Conservation (phyloP, 768 basidiomycete species). For the Ramaria sp. region DNA sequence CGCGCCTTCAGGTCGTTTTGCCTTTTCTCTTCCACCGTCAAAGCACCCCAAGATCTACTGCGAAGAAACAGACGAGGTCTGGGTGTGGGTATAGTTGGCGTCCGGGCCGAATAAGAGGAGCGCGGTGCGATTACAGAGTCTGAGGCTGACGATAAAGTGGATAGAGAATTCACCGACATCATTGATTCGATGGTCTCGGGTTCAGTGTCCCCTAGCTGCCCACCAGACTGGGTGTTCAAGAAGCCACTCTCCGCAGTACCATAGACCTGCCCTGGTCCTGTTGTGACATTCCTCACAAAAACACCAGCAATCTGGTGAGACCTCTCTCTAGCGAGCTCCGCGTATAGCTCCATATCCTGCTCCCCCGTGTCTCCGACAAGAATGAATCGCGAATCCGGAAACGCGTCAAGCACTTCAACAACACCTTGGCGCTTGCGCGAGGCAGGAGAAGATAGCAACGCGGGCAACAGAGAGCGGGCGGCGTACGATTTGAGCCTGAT, state of each 20-base stretch:
- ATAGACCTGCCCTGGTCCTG: constrained; percentile 17
- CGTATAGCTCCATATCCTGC: constrained; percentile 89
- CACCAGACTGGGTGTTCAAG: not conserved
- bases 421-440: constrained; percentile 75
- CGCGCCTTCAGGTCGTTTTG: constrained; percentile 49
- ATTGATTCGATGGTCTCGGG: not conserved
- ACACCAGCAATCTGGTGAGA: constrained; percentile 64
- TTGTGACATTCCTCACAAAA: constrained; percentile 70
- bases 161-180: not conserved
- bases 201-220: constrained; percentile 5
- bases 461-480: constrained; percentile 72
- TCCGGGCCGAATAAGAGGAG: not conserved
- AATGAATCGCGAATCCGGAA: constrained; percentile 66
- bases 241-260: not conserved
- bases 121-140: not conserved
- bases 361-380: constrained; percentile 91
- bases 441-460: constrained; percentile 72
- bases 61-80: not conserved
- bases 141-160: not conserved
- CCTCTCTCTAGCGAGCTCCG: constrained; percentile 57
- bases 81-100: not conserved
- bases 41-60: not conserved
- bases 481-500: constrained; percentile 79
- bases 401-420: constrained; percentile 64
- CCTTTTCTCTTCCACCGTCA: constrained; percentile 45